Evolutionary conservation across 768 basidiomycete genomes (phyloP).

Genomic region (Lentinula boryana): DNA sequence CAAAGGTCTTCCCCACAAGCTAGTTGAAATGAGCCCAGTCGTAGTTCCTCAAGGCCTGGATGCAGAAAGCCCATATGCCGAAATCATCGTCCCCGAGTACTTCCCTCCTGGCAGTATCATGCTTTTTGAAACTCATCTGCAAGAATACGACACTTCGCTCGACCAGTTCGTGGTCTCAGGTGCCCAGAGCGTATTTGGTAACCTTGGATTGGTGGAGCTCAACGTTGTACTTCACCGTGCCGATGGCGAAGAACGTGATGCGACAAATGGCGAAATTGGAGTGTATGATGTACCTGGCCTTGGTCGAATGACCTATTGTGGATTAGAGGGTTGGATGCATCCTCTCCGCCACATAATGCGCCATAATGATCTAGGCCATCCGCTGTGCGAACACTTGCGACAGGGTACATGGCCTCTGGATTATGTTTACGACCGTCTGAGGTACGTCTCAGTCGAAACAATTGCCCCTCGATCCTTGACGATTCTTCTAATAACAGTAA

Average conservation of each 20-base stretch:
- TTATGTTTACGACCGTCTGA: conserved; percentile 64
- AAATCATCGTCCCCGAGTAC: conserved; percentile 76
- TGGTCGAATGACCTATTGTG: conserved; percentile 83
- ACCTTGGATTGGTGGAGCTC: conserved; percentile 79
- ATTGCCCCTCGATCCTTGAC: conserved; percentile 8
- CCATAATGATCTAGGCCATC: conserved; percentile 90
- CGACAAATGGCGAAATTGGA: conserved; percentile 75
- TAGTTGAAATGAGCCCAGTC: conserved; percentile 60
- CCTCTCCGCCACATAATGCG: conserved; percentile 78
- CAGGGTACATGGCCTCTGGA: conserved; percentile 91
- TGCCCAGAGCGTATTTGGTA: conserved; percentile 65
- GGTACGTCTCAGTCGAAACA: conserved; percentile 40
- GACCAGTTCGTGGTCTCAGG: conserved; percentile 70
- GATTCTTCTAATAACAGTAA: conserved; percentile 35
- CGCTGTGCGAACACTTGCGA: conserved; percentile 82
- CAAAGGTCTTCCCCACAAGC: conserved; percentile 64
- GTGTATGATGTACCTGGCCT: conserved; percentile 74
- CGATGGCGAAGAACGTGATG: conserved; percentile 89
- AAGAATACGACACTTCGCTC: conserved; percentile 63
- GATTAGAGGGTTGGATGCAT: conserved; percentile 97
- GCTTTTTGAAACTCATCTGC: conserved; percentile 83
- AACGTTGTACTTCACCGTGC: conserved; percentile 84
- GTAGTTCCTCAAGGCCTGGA: conserved; percentile 59
- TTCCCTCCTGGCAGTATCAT: conserved; percentile 97
- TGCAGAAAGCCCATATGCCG: conserved; percentile 61